Base-by-base conservation (phyloP, 106 monocot species). In the Dendrobium chrysotoxum region DNA sequence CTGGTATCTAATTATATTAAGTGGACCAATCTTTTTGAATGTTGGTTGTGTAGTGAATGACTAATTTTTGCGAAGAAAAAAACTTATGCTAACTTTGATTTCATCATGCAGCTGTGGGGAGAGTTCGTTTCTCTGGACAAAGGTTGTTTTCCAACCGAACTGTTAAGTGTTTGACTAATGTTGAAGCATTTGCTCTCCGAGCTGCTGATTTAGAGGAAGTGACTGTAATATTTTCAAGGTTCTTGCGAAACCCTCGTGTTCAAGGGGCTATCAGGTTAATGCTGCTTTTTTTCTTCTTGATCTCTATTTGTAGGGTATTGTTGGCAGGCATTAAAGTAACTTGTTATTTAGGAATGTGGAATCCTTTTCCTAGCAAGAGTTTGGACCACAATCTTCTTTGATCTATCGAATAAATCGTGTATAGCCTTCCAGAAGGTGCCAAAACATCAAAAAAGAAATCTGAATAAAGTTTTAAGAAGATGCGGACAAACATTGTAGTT, bases 211-310 rank as follows among this genome's bases (percentile, higher is more conserved):
- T 96, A 10, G 93, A 90, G 82, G 91, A 87, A 88, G 92, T 93
- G 3, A 93, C 89, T 46, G 39, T 75, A 73, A 39, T 84, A 79
- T 96, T 88, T 76, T 81, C 93, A 40, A 85, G 93, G 23, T 91
- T 91, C 40, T 77, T 96, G 70, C 85, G 93, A 20, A 87, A 90
- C 58, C 93, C 91, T 61, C 93, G 90, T 83, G 88, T 96, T 77
- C 93, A 93, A 84, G 93, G 91, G 79, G 91, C 90, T 75, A 93
- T 93, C 64, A 91, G 96, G 96, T 96, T 79, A 76, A 67, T 44
- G 39, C 41, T n/a, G 28, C 42, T 13, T 28, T 79, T 76, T 23
- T 47, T 74, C 41, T 18, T 74, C 21, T 42, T 74, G 35, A 35
- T 35, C 35, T 35, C 35, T 35, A 35, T 35, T 35, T 39, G 13